Percentiles rank a stretch among this genome's conserved stretches.
These are phyloP conservation scores for Ophiostoma ips DNA, from an alignment of 2,329 filamentous ascomycete genomes.

Conservation along the genomic window DNA sequence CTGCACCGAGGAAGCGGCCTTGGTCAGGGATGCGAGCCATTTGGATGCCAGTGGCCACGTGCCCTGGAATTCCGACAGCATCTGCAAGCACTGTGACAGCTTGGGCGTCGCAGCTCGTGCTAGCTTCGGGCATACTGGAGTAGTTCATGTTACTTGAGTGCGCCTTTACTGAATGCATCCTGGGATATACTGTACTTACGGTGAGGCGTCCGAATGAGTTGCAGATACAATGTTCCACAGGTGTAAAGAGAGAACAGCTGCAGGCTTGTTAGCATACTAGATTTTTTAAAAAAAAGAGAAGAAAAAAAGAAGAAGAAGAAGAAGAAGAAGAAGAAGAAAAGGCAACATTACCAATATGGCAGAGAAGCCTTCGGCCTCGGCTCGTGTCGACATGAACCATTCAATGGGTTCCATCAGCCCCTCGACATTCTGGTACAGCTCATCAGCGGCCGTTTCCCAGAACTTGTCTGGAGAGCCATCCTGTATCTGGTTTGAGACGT, in stretches of 20 bases:
- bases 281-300: neutral
- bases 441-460: neutral
- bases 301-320: neutral
- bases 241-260: conserved; percentile 4
- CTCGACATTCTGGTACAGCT: conserved; percentile 4
- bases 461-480: neutral
- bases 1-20: neutral
- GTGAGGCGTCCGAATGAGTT: conserved; percentile 1
- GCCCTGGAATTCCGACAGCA: conserved; percentile 3
- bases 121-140: conserved; percentile 4
- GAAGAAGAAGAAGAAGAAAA: neutral
- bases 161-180: too few species aligned
- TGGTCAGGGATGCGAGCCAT: conserved; percentile 4
- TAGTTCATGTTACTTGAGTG: neutral
- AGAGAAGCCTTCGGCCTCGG: conserved; percentile 6
- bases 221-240: conserved; percentile 3
- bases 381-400: conserved; percentile 7
- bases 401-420: conserved; percentile 2
- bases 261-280: neutral
- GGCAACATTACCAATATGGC: neutral
- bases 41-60: conserved; percentile 7
- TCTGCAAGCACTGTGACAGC: neutral
- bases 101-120: neutral
- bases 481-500: neutral
- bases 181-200: neutral